A percentile compares a stretch with the other conserved stretches of the same genome.
Conservation (phyloP, 148 eudicot genomes). For the Pouteria glomerata region DNA sequence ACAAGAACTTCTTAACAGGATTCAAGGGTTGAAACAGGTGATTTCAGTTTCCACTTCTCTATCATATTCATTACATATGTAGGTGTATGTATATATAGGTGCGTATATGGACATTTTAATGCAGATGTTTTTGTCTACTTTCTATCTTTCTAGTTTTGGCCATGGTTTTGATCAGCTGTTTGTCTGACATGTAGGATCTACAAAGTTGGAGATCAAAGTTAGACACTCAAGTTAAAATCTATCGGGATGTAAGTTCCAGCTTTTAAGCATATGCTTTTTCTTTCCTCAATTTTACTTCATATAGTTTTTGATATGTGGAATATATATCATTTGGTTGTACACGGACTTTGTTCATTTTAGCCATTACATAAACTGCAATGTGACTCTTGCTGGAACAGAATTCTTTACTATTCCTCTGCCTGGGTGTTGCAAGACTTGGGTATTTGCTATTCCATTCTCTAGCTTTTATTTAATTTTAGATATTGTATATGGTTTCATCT, state of each 20-base stretch:
- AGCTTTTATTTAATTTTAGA: neutral
- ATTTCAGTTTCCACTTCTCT: neutral
- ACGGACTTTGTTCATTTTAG: neutral
- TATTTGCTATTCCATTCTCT: neutral
- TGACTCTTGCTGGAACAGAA: neutral
- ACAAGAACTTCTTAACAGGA: slow-evolving; percentile 59
- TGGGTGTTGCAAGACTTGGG: neutral
- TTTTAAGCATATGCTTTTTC: neutral
- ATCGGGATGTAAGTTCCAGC: slow-evolving; percentile 54
- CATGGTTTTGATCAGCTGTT: neutral
- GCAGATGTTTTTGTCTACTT: neutral
- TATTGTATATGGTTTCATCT: neutral
- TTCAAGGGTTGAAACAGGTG: slow-evolving; percentile 80
- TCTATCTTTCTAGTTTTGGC: neutral
- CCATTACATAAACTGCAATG: neutral
- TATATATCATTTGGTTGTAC: neutral
- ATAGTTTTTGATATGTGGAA: neutral
- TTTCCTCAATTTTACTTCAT: neutral
- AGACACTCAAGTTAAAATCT: slow-evolving; percentile 75
- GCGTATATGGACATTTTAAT: neutral
- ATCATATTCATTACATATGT: neutral
- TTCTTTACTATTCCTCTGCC: neutral
- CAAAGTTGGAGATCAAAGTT: slow-evolving; percentile 82
- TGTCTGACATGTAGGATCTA: slow-evolving; percentile 50
- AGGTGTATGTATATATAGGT: neutral